phyloP scores from a whole-genome alignment of 257 asterid genomes.

The Penstemon eatonii region DNA sequence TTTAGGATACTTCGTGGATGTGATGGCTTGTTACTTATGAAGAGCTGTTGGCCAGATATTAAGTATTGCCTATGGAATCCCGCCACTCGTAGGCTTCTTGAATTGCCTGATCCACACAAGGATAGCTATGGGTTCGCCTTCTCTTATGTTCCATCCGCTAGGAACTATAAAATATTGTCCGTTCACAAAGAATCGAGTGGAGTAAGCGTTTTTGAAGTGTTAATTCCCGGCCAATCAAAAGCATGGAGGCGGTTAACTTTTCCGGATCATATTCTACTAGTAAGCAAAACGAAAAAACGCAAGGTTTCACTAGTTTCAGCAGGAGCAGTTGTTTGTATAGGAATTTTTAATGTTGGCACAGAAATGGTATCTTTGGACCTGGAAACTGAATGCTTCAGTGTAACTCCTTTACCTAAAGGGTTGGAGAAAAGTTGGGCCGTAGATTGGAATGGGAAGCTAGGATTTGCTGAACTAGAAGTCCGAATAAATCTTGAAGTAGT shows the following conservation, averaged over 20 bases:
- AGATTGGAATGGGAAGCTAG: constrained; percentile 38
- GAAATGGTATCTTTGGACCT: constrained; percentile 32
- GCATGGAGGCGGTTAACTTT: constrained; percentile 31
- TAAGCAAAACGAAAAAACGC: not conserved
- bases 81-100: constrained; percentile 17
- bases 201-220: constrained; percentile 17
- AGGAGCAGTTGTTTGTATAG: constrained; percentile 18
- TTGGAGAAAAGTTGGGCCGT: not conserved
- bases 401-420: constrained; percentile 3
- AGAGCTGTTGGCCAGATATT: not conserved
- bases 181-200: not conserved
- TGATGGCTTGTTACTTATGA: constrained; percentile 24
- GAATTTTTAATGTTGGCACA: not conserved
- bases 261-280: not conserved
- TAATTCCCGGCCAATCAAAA: constrained; percentile 26
- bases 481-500: constrained; percentile 20
- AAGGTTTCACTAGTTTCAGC: not conserved
- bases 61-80: constrained; percentile 32
- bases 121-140: not conserved
- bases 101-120: constrained; percentile 32
- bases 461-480: constrained; percentile 6
- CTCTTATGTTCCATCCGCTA: constrained; percentile 3
- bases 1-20: not conserved
- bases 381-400: constrained; percentile 28
- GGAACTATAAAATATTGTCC: constrained; percentile 24